Base-by-base conservation (phyloP, 768 basidiomycete genomes). In the Gautieria morchelliformis region DNA sequence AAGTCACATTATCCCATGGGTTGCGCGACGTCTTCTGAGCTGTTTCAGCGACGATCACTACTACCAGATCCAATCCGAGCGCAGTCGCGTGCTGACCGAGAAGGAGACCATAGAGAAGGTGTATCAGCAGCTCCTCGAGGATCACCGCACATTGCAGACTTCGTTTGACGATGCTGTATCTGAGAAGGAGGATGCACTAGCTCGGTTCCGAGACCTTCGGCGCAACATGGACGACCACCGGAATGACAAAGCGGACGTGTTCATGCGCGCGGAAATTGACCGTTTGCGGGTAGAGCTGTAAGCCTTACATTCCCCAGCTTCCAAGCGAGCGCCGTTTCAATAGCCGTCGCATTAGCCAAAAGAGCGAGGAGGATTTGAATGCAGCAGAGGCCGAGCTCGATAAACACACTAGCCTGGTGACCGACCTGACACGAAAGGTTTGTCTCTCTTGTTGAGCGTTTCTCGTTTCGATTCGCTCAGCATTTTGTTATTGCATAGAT, bases 311-410 rank as follows among this genome's bases (percentile, higher is more conserved):
- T 52, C 12, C 9, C 27, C 30, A 19, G 20, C 20, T 44, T 60
- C 52, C 19, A 41, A 45, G 11, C 24, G 19, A 5, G 5, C 27
- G 27, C 27, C 27, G 2, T 52, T 52, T 52, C 33, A 27, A 27
- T 37, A 4, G 6, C 33, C 55, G 61, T 44, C 61, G 61, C 65
- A 67, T 61, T 71, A 94, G 93, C 63, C 88, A 90, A 73, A 95
- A 90, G 78, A 93, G 89, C 65, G 94, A 96, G 72, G 93, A 97
- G 59, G 89, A 89, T 65, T 77, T 97, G 17, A 85, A 83, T 17
- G 77, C 87, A 67, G 77, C 87, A 2, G 93, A 96, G 67, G 76
- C 81, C 0, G 90, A 91, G 59, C 75, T 95, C 3, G 92, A 94
- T 63, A 91, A 85, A 65, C 87, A 90, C 61, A 84, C 80, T 0